phyloP scores from a whole-genome alignment of 306 rosid species.

The Chamaecrista fasciculata region DNA sequence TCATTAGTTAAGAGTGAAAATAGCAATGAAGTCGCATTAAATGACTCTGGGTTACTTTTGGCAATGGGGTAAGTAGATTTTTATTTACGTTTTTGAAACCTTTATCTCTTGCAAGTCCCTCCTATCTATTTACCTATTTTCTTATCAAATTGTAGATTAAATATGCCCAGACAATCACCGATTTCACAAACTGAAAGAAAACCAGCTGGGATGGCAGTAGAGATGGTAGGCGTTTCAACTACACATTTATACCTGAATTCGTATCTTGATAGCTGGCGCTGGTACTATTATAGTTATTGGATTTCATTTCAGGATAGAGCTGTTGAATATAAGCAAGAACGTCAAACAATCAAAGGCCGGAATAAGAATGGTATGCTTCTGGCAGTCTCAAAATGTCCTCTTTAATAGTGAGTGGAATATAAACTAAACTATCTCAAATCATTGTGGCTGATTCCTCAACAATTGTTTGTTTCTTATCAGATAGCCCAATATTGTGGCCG shows the following conservation, averaged over 20 bases:
- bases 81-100: neutral
- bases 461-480: conserved; percentile 24
- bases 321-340: conserved; percentile 32
- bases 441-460: conserved; percentile 6
- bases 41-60: conserved; percentile 35
- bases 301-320: conserved; percentile 36
- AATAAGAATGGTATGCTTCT: conserved; percentile 45
- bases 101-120: conserved; percentile 3
- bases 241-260: neutral
- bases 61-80: conserved; percentile 57
- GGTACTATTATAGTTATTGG: neutral
- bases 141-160: conserved; percentile 35
- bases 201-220: conserved; percentile 35
- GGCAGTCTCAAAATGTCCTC: conserved; percentile 18
- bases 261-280: conserved; percentile 18
- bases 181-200: conserved; percentile 34
- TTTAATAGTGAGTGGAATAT: neutral
- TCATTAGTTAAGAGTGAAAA: conserved; percentile 26
- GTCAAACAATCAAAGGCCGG: conserved; percentile 32
- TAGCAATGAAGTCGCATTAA: conserved; percentile 26
- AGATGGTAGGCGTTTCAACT: conserved; percentile 37
- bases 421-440: neutral
- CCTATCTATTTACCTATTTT: conserved; percentile 11
- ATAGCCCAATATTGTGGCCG: conserved; percentile 44
- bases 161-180: conserved; percentile 30